Base-by-base conservation (phyloP, 345 rosid species). In the Diplotaxis tenuifolia region DNA sequence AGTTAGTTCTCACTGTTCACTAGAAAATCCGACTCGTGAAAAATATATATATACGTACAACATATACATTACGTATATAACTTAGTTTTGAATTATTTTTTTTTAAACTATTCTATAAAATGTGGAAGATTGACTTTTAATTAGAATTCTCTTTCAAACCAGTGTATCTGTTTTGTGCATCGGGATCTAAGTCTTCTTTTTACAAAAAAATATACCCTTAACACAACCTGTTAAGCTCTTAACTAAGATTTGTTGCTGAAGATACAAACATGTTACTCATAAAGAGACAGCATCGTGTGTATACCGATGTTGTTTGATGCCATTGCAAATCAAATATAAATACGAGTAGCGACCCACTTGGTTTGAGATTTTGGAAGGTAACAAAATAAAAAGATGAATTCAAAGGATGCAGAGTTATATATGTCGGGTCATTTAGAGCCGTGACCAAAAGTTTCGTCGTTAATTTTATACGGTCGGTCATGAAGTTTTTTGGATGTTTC, bases 371-470 rank as follows among this genome's bases (percentile, higher is more conserved):
- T 72, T 65, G 69, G 76, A 77, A 27, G 72, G 49, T 52, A 66
- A 59, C 20, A 76, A 65, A 71, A 65, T 22, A 70, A 76, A 76
- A 64, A 70, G 71, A 64, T 70, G 62, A 32, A 4, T 56, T 56
- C 58, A 76, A 61, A 63, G 71, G 75, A 52, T 68, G 32, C 58
- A 49, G 70, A 52, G 65, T 40, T 40, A 56, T 72, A 67, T 81
- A 81, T 71, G 78, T 56, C 74, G 93, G 84, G 75, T 73, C 76
- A 71, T 68, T 61, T 63, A 76, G 74, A 66, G 76, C 78, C 67
- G 56, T 59, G 81, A 63, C 73, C 66, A 77, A 66, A 62, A 77
- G 73, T 67, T 77, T 60, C 55, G 57, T 67, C 60, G 72, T 70
- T 42, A 70, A 32, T 69, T 63, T 76, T n/a, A 9, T 45, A 63